Evolutionary conservation across 1,139 yeast species (phyloP).

Genomic region (Protomyces macrosporus): DNA sequence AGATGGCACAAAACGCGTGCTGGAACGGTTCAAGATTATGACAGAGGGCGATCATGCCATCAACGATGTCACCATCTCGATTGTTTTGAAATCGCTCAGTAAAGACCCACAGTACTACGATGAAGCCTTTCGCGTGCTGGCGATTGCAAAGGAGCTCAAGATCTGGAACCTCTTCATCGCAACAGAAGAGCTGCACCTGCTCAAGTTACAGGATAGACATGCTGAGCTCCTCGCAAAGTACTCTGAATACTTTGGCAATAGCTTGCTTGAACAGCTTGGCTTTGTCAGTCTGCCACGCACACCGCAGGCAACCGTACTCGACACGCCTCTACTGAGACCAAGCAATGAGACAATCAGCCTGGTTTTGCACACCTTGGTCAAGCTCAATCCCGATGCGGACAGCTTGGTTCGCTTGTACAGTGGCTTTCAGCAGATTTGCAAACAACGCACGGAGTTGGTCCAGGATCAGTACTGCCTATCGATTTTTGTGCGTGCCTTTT

Average conservation of each 20-base stretch:
- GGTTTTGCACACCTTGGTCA: conserved; percentile 11
- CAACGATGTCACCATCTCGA: conserved; percentile 4
- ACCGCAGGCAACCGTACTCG: neutral
- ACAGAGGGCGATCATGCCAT: neutral
- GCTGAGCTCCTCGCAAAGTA: conserved; percentile 2
- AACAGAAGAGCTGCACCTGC: conserved; percentile 15
- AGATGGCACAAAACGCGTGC: neutral
- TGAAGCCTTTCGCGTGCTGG: conserved; percentile 1
- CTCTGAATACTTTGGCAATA: conserved; percentile 7
- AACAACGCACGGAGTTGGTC: neutral
- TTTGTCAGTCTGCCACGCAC: neutral
- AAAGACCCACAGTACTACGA: neutral
- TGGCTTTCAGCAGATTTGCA: neutral
- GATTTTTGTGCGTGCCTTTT: conserved; percentile 18
- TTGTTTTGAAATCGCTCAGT: conserved; percentile 5
- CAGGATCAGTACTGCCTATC: conserved; percentile 1
- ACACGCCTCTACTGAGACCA: neutral
- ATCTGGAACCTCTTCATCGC: conserved; percentile 17
- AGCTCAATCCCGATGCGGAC: conserved; percentile 6
- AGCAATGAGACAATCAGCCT: conserved; percentile 12
- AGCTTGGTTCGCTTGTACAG: neutral
- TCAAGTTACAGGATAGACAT: conserved; percentile 1
- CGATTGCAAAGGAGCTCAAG: conserved; percentile 2
- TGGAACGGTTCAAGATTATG: neutral
- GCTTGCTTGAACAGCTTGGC: conserved; percentile 7